These are phyloP conservation scores for Chrysochromulina tobinii DNA, from an alignment of 78 protist genomes.

Conservation along the genomic window DNA sequence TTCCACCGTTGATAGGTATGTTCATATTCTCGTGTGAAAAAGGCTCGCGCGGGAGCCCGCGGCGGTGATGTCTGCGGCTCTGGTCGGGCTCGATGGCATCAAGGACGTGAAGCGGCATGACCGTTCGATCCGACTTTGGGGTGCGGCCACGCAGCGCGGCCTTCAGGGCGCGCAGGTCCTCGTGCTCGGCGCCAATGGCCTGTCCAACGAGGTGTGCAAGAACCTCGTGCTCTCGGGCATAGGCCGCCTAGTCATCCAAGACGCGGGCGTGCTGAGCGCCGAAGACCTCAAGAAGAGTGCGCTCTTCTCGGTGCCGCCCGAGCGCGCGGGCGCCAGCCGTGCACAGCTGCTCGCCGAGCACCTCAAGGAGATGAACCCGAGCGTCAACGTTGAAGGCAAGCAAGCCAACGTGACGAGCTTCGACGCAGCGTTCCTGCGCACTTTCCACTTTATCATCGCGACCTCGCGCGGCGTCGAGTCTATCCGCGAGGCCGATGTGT, in stretches of 20 bases:
- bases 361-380: conserved; percentile 30
- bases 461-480: not conserved
- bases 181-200: not conserved
- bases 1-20: no score
- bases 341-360: not conserved
- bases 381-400: not conserved
- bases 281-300: not conserved
- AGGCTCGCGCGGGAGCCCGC: no score
- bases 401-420: not conserved
- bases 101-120: conserved; percentile 32
- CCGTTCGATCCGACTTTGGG: conserved; percentile 47
- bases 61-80: no score
- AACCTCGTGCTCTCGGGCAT: conserved; percentile 52
- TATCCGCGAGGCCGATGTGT: not conserved
- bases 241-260: not conserved
- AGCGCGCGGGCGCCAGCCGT: conserved; percentile 17
- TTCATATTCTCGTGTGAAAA: no score
- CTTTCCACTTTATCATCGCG: not conserved
- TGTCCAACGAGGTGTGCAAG: conserved; percentile 12
- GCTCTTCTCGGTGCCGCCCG: not conserved
- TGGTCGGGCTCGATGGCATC: no score
- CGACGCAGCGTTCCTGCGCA: not conserved
- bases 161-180: not conserved
- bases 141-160: conserved; percentile 19
- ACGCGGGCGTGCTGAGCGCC: not conserved